phyloP scores from a whole-genome alignment of 768 basidiomycete species.

The Candolleomyces aberdarensis region DNA sequence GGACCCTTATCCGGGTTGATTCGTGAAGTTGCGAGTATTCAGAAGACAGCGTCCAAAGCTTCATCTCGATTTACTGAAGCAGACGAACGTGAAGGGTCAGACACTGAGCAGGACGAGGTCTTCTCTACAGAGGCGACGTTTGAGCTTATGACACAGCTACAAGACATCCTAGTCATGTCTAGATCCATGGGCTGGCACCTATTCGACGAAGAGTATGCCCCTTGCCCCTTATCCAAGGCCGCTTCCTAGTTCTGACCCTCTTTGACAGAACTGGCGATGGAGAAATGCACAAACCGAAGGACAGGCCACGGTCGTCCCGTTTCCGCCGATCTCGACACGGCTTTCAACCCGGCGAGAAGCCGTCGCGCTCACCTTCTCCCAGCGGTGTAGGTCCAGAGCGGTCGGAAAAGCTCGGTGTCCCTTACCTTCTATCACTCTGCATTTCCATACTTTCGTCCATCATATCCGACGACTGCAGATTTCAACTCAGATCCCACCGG shows the following conservation, averaged over 20 bases:
- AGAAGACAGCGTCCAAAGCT: constrained; percentile 23
- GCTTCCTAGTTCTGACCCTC: too few relatives aligned
- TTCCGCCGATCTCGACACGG: constrained; percentile 46
- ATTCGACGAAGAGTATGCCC: constrained; percentile 41
- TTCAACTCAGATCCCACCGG: constrained; percentile 52
- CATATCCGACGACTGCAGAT: constrained; percentile 70
- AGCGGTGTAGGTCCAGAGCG: constrained; percentile 12
- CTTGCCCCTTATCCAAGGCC: not conserved
- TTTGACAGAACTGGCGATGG: constrained; percentile 4
- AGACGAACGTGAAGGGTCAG: constrained; percentile 39
- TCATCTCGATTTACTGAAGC: constrained; percentile 8
- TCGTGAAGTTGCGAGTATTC: constrained; percentile 40
- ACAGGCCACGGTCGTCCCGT: constrained; percentile 33
- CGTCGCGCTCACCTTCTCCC: constrained; percentile 53
- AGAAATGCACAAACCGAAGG: constrained; percentile 15
- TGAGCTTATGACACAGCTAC: constrained; percentile 59
- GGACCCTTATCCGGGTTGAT: constrained; percentile 43
- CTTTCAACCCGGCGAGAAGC: constrained; percentile 38
- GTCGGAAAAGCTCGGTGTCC: constrained; percentile 28
- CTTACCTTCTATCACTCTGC: constrained; percentile 57
- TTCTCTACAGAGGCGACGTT: constrained; percentile 69
- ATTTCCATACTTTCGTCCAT: constrained; percentile 61
- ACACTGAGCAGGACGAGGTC: constrained; percentile 40
- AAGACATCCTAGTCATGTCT: constrained; percentile 56
- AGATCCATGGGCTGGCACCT: constrained; percentile 59